These are phyloP conservation scores for Dujonia santamariae DNA, from an alignment of 1,139 yeast species.

Conservation along the genomic window DNA sequence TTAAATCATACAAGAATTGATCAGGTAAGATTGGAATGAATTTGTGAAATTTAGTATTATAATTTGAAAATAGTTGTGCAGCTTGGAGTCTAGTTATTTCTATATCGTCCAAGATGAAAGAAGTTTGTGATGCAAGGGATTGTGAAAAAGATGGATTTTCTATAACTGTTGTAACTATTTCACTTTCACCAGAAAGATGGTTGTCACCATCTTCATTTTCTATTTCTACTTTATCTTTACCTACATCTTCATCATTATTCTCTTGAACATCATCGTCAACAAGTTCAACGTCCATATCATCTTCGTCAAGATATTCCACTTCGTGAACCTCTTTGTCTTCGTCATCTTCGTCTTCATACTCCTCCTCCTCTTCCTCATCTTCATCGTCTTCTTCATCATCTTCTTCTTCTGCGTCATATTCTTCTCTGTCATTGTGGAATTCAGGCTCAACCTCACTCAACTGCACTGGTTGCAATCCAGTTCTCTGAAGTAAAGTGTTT, in stretches of 20 bases:
- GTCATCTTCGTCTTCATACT: slow-evolving; percentile 2
- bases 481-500: no score
- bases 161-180: no score
- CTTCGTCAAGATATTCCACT: background rate
- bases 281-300: background rate
- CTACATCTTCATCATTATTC: background rate
- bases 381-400: slow-evolving; percentile 1
- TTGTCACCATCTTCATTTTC: background rate
- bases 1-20: slow-evolving; percentile 27
- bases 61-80: slow-evolving; percentile 25
- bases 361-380: slow-evolving; percentile 1
- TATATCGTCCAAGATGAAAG: slow-evolving; percentile 4
- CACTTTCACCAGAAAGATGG: no score
- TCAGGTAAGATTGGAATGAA: slow-evolving; percentile 43
- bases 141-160: no score
- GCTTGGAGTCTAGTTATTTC: slow-evolving; percentile 24
- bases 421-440: no score
- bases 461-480: no score
- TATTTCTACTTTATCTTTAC: background rate
- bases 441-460: background rate
- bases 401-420: no score
- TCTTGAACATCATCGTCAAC: background rate
- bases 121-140: background rate
- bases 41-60: slow-evolving; percentile 30
- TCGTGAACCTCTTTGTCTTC: slow-evolving; percentile 1